These are phyloP conservation scores for Colletotrichum acutatum DNA, from an alignment of 2,329 filamentous ascomycete species.

Conservation along the genomic window DNA sequence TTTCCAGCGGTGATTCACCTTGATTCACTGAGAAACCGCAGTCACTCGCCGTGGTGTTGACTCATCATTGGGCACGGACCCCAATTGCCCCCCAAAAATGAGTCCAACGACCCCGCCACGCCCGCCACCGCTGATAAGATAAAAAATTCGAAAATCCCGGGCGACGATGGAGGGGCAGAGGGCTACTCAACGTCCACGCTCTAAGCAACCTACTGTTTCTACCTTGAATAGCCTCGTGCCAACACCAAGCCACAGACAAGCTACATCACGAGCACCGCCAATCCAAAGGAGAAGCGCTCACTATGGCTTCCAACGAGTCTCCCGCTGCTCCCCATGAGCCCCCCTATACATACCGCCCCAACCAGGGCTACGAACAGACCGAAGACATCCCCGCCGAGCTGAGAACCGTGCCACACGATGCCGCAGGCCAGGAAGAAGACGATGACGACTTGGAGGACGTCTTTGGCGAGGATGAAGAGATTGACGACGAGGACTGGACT, in stretches of 20 bases:
- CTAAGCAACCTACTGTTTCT: not conserved
- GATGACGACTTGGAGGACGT: slow-evolving; percentile 55
- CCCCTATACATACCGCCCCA: slow-evolving; percentile 55
- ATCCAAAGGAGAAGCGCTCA: not conserved
- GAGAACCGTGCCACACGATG: slow-evolving; percentile 17
- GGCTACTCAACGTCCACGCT: slow-evolving; percentile 1
- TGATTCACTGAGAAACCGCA: not conserved
- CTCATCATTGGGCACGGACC: slow-evolving; percentile 27
- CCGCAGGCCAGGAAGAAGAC: slow-evolving; percentile 37
- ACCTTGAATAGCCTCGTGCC: not conserved
- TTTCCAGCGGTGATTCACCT: slow-evolving; percentile 11
- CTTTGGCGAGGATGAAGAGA: slow-evolving; percentile 69
- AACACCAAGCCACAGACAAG: not conserved
- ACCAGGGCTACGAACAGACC: slow-evolving; percentile 55
- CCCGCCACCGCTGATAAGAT: slow-evolving; percentile 33
- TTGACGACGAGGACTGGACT: slow-evolving; percentile 66
- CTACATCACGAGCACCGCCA: not conserved
- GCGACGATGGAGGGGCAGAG: slow-evolving; percentile 27
- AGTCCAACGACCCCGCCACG: slow-evolving; percentile 21
- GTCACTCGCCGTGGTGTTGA: slow-evolving; percentile 22
- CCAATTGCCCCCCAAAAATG: not conserved
- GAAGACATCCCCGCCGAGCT: slow-evolving; percentile 38
- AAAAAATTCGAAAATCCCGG: slow-evolving; percentile 30
- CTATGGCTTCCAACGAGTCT: slow-evolving; percentile 38
- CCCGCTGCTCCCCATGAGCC: slow-evolving; percentile 57